Conservation (phyloP, 768 basidiomycete genomes). For the Fomitopsis serialis region DNA sequence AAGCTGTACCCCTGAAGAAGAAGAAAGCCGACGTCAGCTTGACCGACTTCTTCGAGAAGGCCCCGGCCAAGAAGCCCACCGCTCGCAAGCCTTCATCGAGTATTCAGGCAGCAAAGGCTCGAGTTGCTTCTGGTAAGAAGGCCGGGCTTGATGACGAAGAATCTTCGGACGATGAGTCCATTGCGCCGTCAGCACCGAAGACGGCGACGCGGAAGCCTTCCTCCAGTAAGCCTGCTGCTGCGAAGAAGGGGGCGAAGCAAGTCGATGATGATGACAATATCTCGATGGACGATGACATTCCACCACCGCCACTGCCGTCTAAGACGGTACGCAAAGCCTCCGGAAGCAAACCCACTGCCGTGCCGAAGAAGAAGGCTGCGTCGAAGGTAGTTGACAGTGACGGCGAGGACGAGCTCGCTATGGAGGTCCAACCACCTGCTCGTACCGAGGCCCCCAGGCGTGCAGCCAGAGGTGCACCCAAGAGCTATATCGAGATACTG, state of each 20-base stretch:
- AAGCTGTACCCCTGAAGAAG: conserved; percentile 51
- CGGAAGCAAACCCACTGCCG: conserved; percentile 26
- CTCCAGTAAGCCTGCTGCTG: conserved; percentile 39
- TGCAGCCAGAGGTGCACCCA: conserved; percentile 41
- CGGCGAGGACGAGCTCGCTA: conserved; percentile 38
- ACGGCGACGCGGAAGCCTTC: conserved; percentile 43
- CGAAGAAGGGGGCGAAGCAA: conserved; percentile 28
- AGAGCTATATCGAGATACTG: conserved; percentile 37
- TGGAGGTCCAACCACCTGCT: conserved; percentile 35
- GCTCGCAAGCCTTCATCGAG: conserved; percentile 13
- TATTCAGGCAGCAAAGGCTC: conserved; percentile 10
- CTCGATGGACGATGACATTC: conserved; percentile 37
- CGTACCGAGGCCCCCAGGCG: conserved; percentile 41
- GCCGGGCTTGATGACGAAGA: conserved; percentile 38
- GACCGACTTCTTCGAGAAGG: conserved; percentile 59
- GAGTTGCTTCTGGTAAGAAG: conserved; percentile 52
- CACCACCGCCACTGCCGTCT: conserved; percentile 22
- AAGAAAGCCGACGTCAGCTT: conserved; percentile 35
- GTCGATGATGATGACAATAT: conserved; percentile 38
- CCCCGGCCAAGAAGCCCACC: conserved; percentile 32
- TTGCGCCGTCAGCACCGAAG: conserved; percentile 35
- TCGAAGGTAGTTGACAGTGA: conserved; percentile 36
- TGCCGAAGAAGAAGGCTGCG: conserved; percentile 47
- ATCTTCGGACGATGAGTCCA: conserved; percentile 31
- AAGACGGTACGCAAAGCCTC: conserved; percentile 13